Evolutionary conservation across 2,329 filamentous ascomycete species (phyloP), one percentile per base, ranked within the genome.

Genomic region (Aspergillus udagawae): DNA sequence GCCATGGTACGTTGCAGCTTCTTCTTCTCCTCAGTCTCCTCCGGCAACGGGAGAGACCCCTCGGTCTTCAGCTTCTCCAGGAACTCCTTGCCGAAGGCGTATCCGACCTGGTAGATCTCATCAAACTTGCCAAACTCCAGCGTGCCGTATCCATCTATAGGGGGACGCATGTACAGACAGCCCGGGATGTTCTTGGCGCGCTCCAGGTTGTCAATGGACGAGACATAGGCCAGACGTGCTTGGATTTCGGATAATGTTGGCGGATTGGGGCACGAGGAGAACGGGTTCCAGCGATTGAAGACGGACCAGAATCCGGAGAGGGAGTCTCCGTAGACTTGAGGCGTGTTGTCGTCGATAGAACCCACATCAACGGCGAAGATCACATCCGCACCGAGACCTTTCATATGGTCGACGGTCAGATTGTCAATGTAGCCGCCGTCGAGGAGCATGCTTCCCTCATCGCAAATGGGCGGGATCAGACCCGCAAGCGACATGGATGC

Each of bases 371-470:
- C 84, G 1, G 94, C 94, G 71, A 99, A 97, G 62, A 99, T 96
- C 48, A 94, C 86, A 68, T 97, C 91, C 10, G 92, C 92, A 0
- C 94, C 94, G 0, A 99, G 82, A 3, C 87, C 88, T 74, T 96
- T 96, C 94, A 99, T 99, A 74, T 97, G 92, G 14, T 91, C 89
- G 20, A 99, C 95, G 0, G 94, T 97, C 57, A 99, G 79, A 66
- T 99, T 99, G 80, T 99, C 94, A 53, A 97, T 88, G 73, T 99
- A 99, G 17, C 94, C 94, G 45, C 94, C 94, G 67, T 99, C 94
- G 0, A 99, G 83, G 1, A 99, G 82, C 92, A 99, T 96, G 77
- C 88, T 93, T 25, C 95, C 94, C 68, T 99, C 93, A 69, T 99
- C 94, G 68, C 94, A 99, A 21, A 99, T 83, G 0, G 94, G 94